Base-by-base conservation (phyloP, 139 green algal genomes). In the Mesotaenium endlicherianum region DNA sequence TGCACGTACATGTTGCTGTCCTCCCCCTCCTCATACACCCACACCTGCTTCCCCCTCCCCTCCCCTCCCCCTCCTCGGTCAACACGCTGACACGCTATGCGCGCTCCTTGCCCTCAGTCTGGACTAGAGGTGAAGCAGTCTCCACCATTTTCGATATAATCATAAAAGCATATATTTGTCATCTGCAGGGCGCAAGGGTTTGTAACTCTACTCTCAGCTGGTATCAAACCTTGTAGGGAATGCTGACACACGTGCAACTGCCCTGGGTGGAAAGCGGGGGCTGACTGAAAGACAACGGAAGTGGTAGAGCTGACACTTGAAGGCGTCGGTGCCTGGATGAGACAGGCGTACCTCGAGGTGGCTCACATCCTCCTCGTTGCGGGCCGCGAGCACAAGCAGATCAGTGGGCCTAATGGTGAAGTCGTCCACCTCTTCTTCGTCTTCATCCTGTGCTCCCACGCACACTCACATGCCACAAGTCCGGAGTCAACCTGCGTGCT, bases 341-440 rank as follows among this genome's bases (percentile, higher is more conserved):
- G n/a, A n/a, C n/a, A n/a, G 34, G 70, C 34, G n/a, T 44, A 97
- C 93, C 90, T 98, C 95, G 3, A 98, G 75, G 77, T 94, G 92
- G 83, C 83, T 93, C 20, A 98, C 90, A 53, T 98, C 95, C 70
- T 98, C 96, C 68, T 99, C 96, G 75, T 95, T 96, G 2, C 94
- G 87, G 0, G 93, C 93, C 43, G 95, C 93, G 74, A 98, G 76
- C 36, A 99, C 92, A 38, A 99, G 76, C 67, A 97, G 88, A 87
- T 99, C 96, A 0, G 81, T 88, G n/a, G 90, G 82, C 4, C 88
- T 84, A 31, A 96, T 88, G 17, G 82, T 81, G 44, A 93, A 92
- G 82, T 95, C 93, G 49, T 94, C 93, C 0, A 93, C 64, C 41
- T 95, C 93, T 31, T 88, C 89, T 50, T 94, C 91, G 2, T 92